These are phyloP conservation scores for Globisporangium nagaii DNA, from an alignment of 352 stramenopile species.

Conservation along the genomic window DNA sequence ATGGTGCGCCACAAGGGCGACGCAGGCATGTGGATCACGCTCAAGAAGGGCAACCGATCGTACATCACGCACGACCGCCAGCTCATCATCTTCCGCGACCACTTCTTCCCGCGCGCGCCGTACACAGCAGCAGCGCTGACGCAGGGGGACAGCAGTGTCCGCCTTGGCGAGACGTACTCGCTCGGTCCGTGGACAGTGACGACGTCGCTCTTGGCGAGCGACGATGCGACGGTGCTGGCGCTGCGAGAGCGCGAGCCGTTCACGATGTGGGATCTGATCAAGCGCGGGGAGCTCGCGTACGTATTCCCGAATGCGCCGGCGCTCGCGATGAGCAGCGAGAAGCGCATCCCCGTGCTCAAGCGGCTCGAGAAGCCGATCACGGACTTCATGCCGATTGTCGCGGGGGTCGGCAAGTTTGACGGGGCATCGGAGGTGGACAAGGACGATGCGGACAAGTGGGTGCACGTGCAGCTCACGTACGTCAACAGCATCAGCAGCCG, in stretches of 20 bases:
- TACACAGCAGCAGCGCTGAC: constrained; percentile 14
- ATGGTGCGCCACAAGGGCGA: constrained; percentile 40
- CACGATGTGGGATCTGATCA: constrained; percentile 58
- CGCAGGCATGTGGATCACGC: constrained; percentile 68
- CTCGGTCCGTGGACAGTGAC: constrained; percentile 57
- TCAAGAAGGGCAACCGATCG: constrained; percentile 82
- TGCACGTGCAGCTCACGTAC: constrained; percentile 34
- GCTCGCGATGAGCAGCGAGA: constrained; percentile 55
- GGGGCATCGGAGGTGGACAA: background rate
- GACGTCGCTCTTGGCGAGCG: constrained; percentile 24
- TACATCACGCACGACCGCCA: constrained; percentile 58
- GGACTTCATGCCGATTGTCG: constrained; percentile 66
- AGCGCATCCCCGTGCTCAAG: constrained; percentile 44
- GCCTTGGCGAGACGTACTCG: constrained; percentile 27
- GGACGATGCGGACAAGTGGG: constrained; percentile 22
- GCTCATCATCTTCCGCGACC: constrained; percentile 79
- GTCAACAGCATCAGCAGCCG: background rate
- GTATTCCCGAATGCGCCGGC: constrained; percentile 45
- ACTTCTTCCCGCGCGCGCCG: constrained; percentile 44
- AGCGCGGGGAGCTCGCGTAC: constrained; percentile 44
- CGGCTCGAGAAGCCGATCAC: constrained; percentile 69
- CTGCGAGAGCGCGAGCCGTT: constrained; percentile 26
- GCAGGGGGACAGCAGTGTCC: too few species aligned
- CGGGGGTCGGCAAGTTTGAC: constrained; percentile 34
- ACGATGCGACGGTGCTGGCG: constrained; percentile 18